Conservation (phyloP, 163 green algal genomes). For the Chloromonas sp. region DNA sequence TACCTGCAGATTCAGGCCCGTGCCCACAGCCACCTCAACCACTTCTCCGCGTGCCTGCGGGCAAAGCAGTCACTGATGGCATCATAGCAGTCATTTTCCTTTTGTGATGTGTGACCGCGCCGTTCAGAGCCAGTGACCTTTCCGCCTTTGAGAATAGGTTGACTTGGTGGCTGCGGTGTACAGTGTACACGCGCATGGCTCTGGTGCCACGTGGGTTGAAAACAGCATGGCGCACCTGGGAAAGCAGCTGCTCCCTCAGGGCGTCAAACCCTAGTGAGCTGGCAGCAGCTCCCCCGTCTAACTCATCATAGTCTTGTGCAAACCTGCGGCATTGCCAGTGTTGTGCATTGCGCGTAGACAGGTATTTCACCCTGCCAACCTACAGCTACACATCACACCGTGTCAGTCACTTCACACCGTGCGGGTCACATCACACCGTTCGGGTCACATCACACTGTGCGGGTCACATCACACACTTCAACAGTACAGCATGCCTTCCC, state of each 20-base stretch:
- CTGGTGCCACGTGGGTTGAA: too few species aligned
- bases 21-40: slow-evolving; percentile 72
- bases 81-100: not conserved
- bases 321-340: slow-evolving; percentile 19
- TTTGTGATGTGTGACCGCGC: too few species aligned
- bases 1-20: slow-evolving; percentile 66
- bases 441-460: too few species aligned
- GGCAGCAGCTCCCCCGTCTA: slow-evolving; percentile 58
- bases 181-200: not conserved
- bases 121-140: too few species aligned
- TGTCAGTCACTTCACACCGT: too few species aligned
- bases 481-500: too few species aligned
- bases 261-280: slow-evolving; percentile 57
- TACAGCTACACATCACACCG: too few species aligned
- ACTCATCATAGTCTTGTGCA: slow-evolving; percentile 59
- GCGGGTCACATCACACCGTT: too few species aligned
- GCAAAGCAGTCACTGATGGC: not conserved
- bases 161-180: not conserved
- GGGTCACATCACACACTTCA: too few species aligned
- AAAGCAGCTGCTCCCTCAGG: slow-evolving; percentile 50
- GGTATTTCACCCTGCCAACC: too few species aligned
- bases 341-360: too few species aligned
- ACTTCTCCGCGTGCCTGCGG: slow-evolving; percentile 50
- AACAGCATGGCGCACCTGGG: slow-evolving; percentile 16
- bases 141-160: not conserved